phyloP scores from a whole-genome alignment of 2,329 filamentous ascomycete species.

The Sarocladiaceae sp. region DNA sequence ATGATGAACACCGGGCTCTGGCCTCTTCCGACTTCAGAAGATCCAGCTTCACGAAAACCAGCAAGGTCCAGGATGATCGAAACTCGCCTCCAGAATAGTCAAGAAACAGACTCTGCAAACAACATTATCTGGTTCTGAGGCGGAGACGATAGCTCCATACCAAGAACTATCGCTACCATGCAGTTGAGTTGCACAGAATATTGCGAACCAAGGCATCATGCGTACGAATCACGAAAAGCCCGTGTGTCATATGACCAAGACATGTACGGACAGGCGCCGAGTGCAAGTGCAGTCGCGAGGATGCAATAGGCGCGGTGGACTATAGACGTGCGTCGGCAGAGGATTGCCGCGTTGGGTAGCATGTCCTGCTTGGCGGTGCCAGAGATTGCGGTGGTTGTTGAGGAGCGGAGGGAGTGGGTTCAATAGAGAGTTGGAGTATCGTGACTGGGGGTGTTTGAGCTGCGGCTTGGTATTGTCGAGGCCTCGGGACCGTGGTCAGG shows the following conservation, averaged over 20 bases:
- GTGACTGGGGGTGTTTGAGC: background rate
- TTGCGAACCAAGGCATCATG: no score
- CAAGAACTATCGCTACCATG: no score
- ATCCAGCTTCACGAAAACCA: no score
- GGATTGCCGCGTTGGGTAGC: background rate
- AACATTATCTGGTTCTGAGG: background rate
- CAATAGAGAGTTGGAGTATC: background rate
- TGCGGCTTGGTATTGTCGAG: background rate
- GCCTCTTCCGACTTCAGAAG: background rate
- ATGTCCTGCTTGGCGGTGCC: conserved; percentile 5
- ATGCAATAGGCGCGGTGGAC: background rate
- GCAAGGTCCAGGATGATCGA: no score
- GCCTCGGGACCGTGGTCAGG: no score
- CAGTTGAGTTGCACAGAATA: no score
- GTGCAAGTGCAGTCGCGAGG: background rate
- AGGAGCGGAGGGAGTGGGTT: background rate
- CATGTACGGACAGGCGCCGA: background rate
- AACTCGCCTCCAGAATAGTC: background rate
- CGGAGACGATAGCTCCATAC: background rate
- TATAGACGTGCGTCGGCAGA: conserved; percentile 3
- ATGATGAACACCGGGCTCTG: background rate
- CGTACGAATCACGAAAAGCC: no score
- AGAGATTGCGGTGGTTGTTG: conserved; percentile 2
- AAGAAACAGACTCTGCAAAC: background rate
- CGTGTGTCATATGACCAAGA: background rate